phyloP scores from a whole-genome alignment of 2,329 filamentous ascomycete species.

The Apiospora rasikravindrae region DNA sequence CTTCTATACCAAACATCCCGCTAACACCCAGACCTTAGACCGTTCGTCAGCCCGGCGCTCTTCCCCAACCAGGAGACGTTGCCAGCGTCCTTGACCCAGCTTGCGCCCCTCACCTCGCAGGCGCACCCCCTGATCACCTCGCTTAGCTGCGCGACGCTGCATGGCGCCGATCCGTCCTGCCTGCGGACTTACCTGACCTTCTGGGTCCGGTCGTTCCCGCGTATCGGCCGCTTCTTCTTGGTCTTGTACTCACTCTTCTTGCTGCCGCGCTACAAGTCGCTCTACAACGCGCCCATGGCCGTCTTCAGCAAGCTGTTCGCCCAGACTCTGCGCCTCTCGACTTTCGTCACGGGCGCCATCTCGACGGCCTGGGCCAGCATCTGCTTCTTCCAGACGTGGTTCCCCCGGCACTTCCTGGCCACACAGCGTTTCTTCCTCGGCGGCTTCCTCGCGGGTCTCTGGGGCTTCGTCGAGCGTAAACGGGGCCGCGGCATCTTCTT shows the following conservation, averaged over 20 bases:
- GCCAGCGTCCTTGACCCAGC: conserved; percentile 66
- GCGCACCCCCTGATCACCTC: conserved; percentile 87
- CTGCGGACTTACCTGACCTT: conserved; percentile 86
- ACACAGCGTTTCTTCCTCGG: conserved; percentile 90
- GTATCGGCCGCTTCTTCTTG: conserved; percentile 77
- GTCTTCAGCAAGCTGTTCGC: conserved; percentile 70
- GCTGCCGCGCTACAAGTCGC: conserved; percentile 68
- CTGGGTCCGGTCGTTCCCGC: conserved; percentile 83
- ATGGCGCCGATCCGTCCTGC: conserved; percentile 88
- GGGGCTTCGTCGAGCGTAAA: conserved; percentile 77
- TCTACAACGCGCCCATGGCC: conserved; percentile 72
- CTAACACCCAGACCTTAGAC: conserved; percentile 46
- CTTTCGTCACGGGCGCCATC: conserved; percentile 82
- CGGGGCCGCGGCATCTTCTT: conserved; percentile 72
- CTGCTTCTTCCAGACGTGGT: conserved; percentile 82
- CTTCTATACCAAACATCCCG: not conserved
- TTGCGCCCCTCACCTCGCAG: conserved; percentile 79
- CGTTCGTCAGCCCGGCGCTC: conserved; percentile 84
- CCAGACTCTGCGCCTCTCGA: conserved; percentile 73
- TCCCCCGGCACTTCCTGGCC: conserved; percentile 76
- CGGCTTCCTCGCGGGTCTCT: conserved; percentile 83
- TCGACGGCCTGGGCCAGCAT: conserved; percentile 87
- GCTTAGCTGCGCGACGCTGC: conserved; percentile 87
- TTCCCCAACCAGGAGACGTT: conserved; percentile 76
- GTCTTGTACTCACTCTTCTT: conserved; percentile 75